Evolutionary conservation across 345 rosid genomes (phyloP).

Genomic region (Atalantia buxifolia): DNA sequence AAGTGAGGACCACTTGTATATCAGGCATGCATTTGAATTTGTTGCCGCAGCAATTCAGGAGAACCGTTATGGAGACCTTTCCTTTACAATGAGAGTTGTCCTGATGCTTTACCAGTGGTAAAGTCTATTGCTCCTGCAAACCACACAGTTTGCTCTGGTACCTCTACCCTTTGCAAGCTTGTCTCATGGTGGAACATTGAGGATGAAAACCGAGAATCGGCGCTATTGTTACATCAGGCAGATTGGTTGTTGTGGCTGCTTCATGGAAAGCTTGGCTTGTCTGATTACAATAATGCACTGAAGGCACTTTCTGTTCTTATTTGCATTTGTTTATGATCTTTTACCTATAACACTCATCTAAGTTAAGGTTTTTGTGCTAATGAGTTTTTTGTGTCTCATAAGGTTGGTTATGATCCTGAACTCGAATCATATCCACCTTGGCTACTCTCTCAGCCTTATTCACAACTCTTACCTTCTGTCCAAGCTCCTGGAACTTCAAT

Average conservation of each 20-base stretch:
- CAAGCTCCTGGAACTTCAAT: slow-evolving; percentile 77
- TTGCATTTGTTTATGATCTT: neutral
- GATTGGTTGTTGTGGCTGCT: slow-evolving; percentile 97
- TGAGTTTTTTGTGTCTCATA: slow-evolving; percentile 17
- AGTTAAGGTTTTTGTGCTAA: neutral
- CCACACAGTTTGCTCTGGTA: slow-evolving; percentile 88
- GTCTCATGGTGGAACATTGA: slow-evolving; percentile 80
- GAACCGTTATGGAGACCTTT: slow-evolving; percentile 66
- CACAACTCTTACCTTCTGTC: slow-evolving; percentile 64
- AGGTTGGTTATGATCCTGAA: slow-evolving; percentile 96
- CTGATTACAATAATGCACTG: slow-evolving; percentile 89
- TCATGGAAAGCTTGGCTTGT: slow-evolving; percentile 84
- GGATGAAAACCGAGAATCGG: slow-evolving; percentile 45
- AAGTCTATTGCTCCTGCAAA: slow-evolving; percentile 79
- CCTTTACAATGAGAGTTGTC: slow-evolving; percentile 79
- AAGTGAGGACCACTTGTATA: neutral
- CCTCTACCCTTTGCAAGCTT: slow-evolving; percentile 90
- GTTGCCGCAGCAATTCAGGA: slow-evolving; percentile 52
- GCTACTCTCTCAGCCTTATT: slow-evolving; percentile 82
- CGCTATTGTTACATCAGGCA: slow-evolving; percentile 74
- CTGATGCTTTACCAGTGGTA: slow-evolving; percentile 65
- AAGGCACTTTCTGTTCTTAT: slow-evolving; percentile 43
- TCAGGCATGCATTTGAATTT: slow-evolving; percentile 4
- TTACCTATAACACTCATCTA: neutral
- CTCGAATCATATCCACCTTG: slow-evolving; percentile 77